Evolutionary conservation across 768 basidiomycete species (phyloP).

Genomic region (Tylopilus felleus): DNA sequence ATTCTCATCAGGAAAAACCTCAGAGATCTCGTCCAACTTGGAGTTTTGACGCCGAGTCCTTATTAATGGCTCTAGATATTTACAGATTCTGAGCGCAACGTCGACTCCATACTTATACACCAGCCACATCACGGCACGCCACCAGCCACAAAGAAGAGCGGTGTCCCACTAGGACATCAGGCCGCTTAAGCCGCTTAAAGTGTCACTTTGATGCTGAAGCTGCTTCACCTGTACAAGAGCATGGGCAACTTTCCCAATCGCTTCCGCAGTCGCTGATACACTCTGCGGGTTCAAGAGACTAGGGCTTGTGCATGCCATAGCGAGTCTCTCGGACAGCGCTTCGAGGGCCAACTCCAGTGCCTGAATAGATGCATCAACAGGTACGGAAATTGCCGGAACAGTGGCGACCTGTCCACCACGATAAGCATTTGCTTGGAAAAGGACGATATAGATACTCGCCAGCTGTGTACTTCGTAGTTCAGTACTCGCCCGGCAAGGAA

Average conservation of each 20-base stretch:
- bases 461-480: constrained; percentile 19
- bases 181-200: constrained; percentile 7
- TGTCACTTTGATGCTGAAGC: constrained; percentile 41
- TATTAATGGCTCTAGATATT: background rate
- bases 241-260: constrained; percentile 60
- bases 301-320: constrained; percentile 38
- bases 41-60: background rate
- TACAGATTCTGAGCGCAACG: background rate
- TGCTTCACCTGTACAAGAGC: constrained; percentile 60
- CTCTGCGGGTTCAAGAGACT: constrained; percentile 42
- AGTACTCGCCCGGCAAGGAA: constrained; percentile 10
- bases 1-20: background rate
- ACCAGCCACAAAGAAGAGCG: constrained; percentile 4
- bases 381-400: constrained; percentile 7
- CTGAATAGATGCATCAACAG: constrained; percentile 34
- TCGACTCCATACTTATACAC: constrained; percentile 2
- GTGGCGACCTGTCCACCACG: constrained; percentile 14
- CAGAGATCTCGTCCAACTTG: background rate
- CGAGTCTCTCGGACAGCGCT: constrained; percentile 49
- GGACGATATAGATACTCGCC: constrained; percentile 3
- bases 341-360: constrained; percentile 54
- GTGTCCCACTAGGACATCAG: constrained; percentile 13
- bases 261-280: constrained; percentile 62
- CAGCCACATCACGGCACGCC: constrained; percentile 11
- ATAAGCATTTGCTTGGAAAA: constrained; percentile 3